Percentiles rank a stretch among this genome's conserved stretches.
Evolutionary conservation across 495 filamentous ascomycete species (phyloP).

Genomic region (Chaetomidium leptoderma): DNA sequence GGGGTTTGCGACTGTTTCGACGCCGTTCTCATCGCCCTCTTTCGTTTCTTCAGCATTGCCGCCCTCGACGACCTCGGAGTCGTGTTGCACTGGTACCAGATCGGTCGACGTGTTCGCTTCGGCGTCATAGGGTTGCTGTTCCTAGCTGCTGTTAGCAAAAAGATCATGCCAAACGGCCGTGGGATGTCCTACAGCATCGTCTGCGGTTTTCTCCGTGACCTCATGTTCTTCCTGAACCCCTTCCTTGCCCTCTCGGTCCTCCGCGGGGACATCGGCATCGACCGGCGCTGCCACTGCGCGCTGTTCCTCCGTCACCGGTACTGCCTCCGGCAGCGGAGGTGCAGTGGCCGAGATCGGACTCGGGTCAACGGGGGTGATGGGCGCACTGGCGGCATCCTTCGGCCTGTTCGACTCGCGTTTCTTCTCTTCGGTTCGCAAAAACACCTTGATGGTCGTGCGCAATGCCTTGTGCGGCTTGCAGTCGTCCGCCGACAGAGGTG

Average conservation of each 20-base stretch:
- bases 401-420: conserved; percentile 61
- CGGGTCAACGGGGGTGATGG: conserved; percentile 42
- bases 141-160: conserved; percentile 22
- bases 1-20: conserved; percentile 31
- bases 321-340: conserved; percentile 13
- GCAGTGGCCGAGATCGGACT: conserved; percentile 26
- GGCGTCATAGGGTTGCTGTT: conserved; percentile 8
- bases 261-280: conserved; percentile 16
- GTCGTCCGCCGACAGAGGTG: conserved; percentile 74
- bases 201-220: not conserved
- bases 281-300: conserved; percentile 6
- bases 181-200: conserved; percentile 12
- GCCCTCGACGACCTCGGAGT: conserved; percentile 23
- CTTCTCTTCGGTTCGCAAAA: conserved; percentile 81
- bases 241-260: conserved; percentile 29
- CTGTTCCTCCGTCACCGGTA: conserved; percentile 12
- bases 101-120: conserved; percentile 10
- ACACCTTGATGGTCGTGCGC: conserved; percentile 82
- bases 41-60: conserved; percentile 30
- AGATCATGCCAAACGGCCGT: not conserved
- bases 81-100: conserved; percentile 11
- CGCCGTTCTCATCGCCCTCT: conserved; percentile 32
- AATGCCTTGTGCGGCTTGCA: conserved; percentile 86
- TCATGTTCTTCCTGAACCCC: conserved; percentile 5
- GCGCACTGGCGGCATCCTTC: conserved; percentile 41